Base-by-base conservation (phyloP, 257 asterid genomes). In the Fraxinus anomala region DNA sequence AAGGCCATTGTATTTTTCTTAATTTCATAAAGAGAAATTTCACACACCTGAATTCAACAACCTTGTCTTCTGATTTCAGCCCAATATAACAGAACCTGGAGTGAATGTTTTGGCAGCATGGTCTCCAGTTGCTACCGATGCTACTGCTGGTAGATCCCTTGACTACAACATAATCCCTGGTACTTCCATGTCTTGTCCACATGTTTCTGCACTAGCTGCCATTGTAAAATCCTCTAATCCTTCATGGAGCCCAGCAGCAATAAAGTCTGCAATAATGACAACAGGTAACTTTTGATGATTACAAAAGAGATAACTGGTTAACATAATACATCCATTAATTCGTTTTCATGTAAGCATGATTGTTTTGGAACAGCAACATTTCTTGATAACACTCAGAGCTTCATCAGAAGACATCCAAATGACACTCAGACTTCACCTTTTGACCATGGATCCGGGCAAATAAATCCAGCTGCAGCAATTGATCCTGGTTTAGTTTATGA, bases 141-240 rank as follows among this genome's bases (percentile, higher is more conserved):
- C 5, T 59, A 79, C 91, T 33, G 91, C 87, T 67, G 93, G 88
- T 61, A 81, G 83, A 77, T 59, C 86, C 37, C 70, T 79, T 5
- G 82, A 87, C 72, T 89, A 83, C 31, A 86, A 90, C 83, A 87
- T 88, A 21, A 42, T 84, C 59, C 89, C 93, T 9, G 96, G 93
- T 34, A 90, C 93, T 74, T 90, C 93, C 42, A 87, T 90, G 96
- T 56, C 96, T 63, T 86, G 91, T 72, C 92, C 96, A 3, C 96
- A 90, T 76, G 92, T 82, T 33, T 83, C 93, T 36, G 93, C 88
- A 68, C 81, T 86, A 17, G 92, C 96, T 68, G 93, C 92, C 23
- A 86, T 86, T 31, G 67, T 89, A 0, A 90, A 90, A 56, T 76
- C 91, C 47, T 81, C 26, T 69, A 93, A 90, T 73, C 92, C 89